phyloP scores from a whole-genome alignment of 345 rosid genomes.

The Lumnitzera racemosa region DNA sequence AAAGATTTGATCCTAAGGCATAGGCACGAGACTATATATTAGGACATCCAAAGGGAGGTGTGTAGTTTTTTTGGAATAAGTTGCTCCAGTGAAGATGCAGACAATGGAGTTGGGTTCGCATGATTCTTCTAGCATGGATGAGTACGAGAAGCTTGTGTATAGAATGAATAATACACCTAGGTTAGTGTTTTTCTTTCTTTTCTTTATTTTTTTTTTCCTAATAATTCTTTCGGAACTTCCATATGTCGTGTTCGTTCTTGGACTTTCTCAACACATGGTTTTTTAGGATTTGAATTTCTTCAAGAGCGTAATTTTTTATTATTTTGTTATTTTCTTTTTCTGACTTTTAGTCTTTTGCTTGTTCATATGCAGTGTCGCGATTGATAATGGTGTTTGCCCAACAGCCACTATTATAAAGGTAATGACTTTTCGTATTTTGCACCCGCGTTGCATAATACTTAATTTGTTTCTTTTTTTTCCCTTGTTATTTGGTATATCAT shows the following conservation, averaged over 20 bases:
- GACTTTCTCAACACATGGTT: too few species aligned
- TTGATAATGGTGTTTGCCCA: conserved; percentile 86
- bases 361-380: conserved; percentile 60
- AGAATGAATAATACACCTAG: conserved; percentile 84
- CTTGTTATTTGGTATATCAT: conserved; percentile 1
- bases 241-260: too few species aligned
- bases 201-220: not conserved
- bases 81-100: not conserved
- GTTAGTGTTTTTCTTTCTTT: conserved; percentile 12
- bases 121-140: conserved; percentile 51
- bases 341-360: not conserved
- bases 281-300: too few species aligned
- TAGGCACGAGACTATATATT: conserved; percentile 1
- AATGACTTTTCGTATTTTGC: conserved; percentile 7
- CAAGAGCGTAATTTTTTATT: too few species aligned
- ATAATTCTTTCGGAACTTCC: not conserved
- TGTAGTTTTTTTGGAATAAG: not conserved
- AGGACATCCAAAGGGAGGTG: not conserved
- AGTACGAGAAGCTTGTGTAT: conserved; percentile 84
- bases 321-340: too few species aligned
- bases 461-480: too few species aligned
- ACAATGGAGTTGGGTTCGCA: conserved; percentile 45
- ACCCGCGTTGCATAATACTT: too few species aligned
- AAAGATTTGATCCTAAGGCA: too few species aligned
- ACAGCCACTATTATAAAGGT: conserved; percentile 90